Evolutionary conservation across 2,329 filamentous ascomycete genomes (phyloP).

Genomic region (Chaetoscypha palmicola): DNA sequence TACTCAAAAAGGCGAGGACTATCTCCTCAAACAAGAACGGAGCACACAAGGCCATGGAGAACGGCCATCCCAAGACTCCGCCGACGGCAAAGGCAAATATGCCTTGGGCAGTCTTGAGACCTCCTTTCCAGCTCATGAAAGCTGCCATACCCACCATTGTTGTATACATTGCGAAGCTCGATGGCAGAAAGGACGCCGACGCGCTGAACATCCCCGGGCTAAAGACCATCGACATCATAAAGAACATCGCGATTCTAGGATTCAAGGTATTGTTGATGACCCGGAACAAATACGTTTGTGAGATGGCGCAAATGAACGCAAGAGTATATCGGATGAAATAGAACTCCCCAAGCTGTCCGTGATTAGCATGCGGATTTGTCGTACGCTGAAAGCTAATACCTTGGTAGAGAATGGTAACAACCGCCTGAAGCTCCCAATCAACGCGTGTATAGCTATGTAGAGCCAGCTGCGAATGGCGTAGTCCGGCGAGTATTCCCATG

Average conservation of each 20-base stretch:
- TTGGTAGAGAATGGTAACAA: slow-evolving; percentile 56
- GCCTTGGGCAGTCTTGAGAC: slow-evolving; percentile 70
- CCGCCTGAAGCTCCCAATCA: slow-evolving; percentile 59
- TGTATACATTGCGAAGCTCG: slow-evolving; percentile 95
- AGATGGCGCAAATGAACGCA: slow-evolving; percentile 69
- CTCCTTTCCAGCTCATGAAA: slow-evolving; percentile 84
- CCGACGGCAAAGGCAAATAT: slow-evolving; percentile 89
- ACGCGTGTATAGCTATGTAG: slow-evolving; percentile 74
- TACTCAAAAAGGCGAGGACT: slow-evolving; percentile 47
- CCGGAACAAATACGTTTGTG: slow-evolving; percentile 75
- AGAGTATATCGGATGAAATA: slow-evolving; percentile 76
- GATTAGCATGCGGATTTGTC: slow-evolving; percentile 6
- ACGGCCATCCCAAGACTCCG: slow-evolving; percentile 87
- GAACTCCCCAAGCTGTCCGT: slow-evolving; percentile 61
- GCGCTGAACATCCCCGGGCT: slow-evolving; percentile 94
- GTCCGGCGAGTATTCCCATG: slow-evolving; percentile 96
- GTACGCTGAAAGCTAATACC: slow-evolving; percentile 30
- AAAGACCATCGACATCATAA: slow-evolving; percentile 66
- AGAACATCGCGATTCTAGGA: slow-evolving; percentile 76
- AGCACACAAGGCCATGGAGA: slow-evolving; percentile 71
- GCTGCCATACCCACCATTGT: slow-evolving; percentile 77
- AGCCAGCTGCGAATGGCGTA: slow-evolving; percentile 95
- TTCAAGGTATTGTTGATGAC: slow-evolving; percentile 71
- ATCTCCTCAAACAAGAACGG: slow-evolving; percentile 78
- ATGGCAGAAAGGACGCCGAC: slow-evolving; percentile 78